Percentiles rank a stretch among this genome's conserved stretches.
These are phyloP conservation scores for Saussurea involucrata DNA, from an alignment of 129 eudicot genomes.

Conservation along the genomic window DNA sequence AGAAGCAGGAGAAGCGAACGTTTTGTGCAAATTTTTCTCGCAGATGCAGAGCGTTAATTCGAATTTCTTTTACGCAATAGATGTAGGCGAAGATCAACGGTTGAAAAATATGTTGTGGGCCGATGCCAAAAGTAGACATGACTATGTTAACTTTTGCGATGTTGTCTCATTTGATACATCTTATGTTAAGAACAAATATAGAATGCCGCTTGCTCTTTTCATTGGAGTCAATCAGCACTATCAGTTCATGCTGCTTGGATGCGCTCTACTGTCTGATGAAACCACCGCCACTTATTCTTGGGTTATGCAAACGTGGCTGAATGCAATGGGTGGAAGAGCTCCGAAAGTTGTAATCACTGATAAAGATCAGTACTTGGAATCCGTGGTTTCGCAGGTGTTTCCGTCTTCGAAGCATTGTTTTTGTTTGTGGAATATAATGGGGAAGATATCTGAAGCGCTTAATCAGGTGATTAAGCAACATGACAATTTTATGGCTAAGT, in stretches of 20 bases:
- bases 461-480: slow-evolving; percentile 57
- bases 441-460: slow-evolving; percentile 66
- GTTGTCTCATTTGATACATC: slow-evolving; percentile 81
- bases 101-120: slow-evolving; percentile 72
- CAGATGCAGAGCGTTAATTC: slow-evolving; percentile 86
- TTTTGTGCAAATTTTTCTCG: slow-evolving; percentile 51
- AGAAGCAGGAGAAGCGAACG: slow-evolving; percentile 65
- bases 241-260: slow-evolving; percentile 91
- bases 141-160: slow-evolving; percentile 63
- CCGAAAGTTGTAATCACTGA: slow-evolving; percentile 80
- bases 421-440: slow-evolving; percentile 71
- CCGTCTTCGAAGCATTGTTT: slow-evolving; percentile 68
- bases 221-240: slow-evolving; percentile 94
- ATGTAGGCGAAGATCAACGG: slow-evolving; percentile 74
- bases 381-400: slow-evolving; percentile 54
- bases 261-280: slow-evolving; percentile 82
- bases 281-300: slow-evolving; percentile 58
- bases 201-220: slow-evolving; percentile 85
- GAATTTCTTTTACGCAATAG: slow-evolving; percentile 86
- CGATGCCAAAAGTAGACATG: slow-evolving; percentile 89
- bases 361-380: slow-evolving; percentile 50
- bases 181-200: slow-evolving; percentile 68
- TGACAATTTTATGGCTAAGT: slow-evolving; percentile 56
- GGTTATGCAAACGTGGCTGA: slow-evolving; percentile 83
- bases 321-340: slow-evolving; percentile 72